phyloP scores from a whole-genome alignment of 106 monocot species.

The Acanthochlamys bracteata region DNA sequence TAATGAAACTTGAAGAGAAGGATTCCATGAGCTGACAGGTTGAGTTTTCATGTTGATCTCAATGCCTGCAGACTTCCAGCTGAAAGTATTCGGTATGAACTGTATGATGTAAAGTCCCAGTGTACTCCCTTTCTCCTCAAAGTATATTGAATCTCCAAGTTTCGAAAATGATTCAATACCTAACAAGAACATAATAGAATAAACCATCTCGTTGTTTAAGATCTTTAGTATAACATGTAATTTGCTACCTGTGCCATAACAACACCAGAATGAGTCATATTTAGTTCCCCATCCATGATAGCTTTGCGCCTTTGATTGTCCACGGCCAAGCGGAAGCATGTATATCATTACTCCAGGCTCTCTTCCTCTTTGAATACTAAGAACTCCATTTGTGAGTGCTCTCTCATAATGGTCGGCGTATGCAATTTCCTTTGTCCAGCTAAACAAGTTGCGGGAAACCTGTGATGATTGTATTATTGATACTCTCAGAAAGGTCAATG shows the following conservation, averaged over 20 bases:
- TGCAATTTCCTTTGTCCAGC: slow-evolving; percentile 80
- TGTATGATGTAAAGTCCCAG: slow-evolving; percentile 63
- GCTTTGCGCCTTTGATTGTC: slow-evolving; percentile 65
- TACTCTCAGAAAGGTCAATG: not conserved
- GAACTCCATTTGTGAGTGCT: slow-evolving; percentile 84
- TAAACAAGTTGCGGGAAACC: slow-evolving; percentile 89
- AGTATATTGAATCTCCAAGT: slow-evolving; percentile 85
- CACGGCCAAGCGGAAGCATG: slow-evolving; percentile 83
- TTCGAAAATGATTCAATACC: slow-evolving; percentile 86
- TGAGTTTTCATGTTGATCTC: slow-evolving; percentile 30
- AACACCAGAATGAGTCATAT: slow-evolving; percentile 90
- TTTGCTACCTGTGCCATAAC: slow-evolving; percentile 87
- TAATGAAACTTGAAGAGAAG: slow-evolving; percentile 36
- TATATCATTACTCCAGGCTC: slow-evolving; percentile 96
- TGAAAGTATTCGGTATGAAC: slow-evolving; percentile 61
- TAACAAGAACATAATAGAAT: slow-evolving; percentile 8
- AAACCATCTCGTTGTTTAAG: not conserved
- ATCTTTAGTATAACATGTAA: not conserved
- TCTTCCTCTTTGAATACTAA: slow-evolving; percentile 90
- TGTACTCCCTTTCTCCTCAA: slow-evolving; percentile 51
- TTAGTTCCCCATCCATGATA: slow-evolving; percentile 88
- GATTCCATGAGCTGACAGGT: slow-evolving; percentile 35
- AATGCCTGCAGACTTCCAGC: slow-evolving; percentile 57
- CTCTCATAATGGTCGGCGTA: slow-evolving; percentile 97
- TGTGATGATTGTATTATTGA: slow-evolving; percentile 14